phyloP scores from a whole-genome alignment of 2,329 filamentous ascomycete genomes.

The Cladosporium sp. region DNA sequence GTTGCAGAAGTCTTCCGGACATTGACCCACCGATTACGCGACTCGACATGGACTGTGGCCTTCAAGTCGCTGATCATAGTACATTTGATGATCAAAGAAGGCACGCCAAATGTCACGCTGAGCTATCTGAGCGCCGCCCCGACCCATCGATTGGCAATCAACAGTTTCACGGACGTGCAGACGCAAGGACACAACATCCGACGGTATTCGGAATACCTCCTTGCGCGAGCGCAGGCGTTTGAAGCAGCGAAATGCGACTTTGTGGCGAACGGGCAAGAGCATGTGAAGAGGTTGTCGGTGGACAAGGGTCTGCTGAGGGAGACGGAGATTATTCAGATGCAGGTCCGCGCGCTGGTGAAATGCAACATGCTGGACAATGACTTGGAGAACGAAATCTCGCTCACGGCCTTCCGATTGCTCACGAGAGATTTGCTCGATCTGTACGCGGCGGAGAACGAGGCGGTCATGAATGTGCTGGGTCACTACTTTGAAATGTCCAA shows the following conservation, averaged over 20 bases:
- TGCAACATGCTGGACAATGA: slow-evolving; percentile 89
- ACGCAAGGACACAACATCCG: slow-evolving; percentile 93
- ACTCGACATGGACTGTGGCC: slow-evolving; percentile 98
- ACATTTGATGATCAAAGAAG: slow-evolving; percentile 96
- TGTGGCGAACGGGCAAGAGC: slow-evolving; percentile 75
- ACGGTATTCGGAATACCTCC: slow-evolving; percentile 83
- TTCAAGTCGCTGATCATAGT: slow-evolving; percentile 97
- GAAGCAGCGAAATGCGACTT: slow-evolving; percentile 84
- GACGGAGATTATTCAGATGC: slow-evolving; percentile 84
- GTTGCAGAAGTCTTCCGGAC: slow-evolving; percentile 95
- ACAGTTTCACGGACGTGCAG: slow-evolving; percentile 90
- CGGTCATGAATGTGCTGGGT: slow-evolving; percentile 92
- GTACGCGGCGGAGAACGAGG: slow-evolving; percentile 95
- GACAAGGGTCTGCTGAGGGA: slow-evolving; percentile 91
- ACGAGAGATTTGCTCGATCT: slow-evolving; percentile 85
- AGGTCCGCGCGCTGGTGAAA: slow-evolving; percentile 78
- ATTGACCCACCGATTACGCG: slow-evolving; percentile 79
- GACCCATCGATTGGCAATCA: slow-evolving; percentile 73
- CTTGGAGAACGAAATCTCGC: slow-evolving; percentile 91
- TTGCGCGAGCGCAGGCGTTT: slow-evolving; percentile 76
- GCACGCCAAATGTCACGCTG: slow-evolving; percentile 82
- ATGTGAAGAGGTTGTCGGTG: slow-evolving; percentile 79
- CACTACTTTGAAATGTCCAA: slow-evolving; percentile 99
- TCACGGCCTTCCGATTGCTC: slow-evolving; percentile 87
- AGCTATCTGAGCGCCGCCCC: slow-evolving; percentile 78